phyloP scores from a whole-genome alignment of 1,139 yeast species.

The Candida gigantensis region DNA sequence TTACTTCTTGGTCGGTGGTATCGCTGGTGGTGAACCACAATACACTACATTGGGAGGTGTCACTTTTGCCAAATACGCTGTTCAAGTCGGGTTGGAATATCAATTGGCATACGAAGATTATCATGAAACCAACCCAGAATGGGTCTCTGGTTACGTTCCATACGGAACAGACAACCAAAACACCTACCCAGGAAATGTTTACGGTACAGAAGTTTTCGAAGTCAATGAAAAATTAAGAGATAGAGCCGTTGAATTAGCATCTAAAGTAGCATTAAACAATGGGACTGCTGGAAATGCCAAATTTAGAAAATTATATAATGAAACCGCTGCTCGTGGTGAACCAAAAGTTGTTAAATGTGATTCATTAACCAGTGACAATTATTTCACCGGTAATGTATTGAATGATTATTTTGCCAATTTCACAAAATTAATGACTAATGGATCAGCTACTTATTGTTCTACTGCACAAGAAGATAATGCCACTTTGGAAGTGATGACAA shows the following conservation, averaged over 20 bases:
- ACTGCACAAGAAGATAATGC: slow-evolving; percentile 75
- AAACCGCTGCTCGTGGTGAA: slow-evolving; percentile 49
- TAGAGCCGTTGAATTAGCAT: slow-evolving; percentile 56
- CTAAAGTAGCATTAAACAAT: slow-evolving; percentile 41
- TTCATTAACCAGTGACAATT: slow-evolving; percentile 60
- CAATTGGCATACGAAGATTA: slow-evolving; percentile 51
- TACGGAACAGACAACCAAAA: slow-evolving; percentile 54
- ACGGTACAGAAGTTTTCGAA: slow-evolving; percentile 69
- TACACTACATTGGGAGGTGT: slow-evolving; percentile 54
- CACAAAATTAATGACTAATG: slow-evolving; percentile 55
- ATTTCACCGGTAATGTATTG: slow-evolving; percentile 56
- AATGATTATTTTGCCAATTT: slow-evolving; percentile 52
- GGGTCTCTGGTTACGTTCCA: slow-evolving; percentile 63
- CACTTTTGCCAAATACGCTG: slow-evolving; percentile 61
- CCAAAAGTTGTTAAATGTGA: slow-evolving; percentile 60
- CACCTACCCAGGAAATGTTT: slow-evolving; percentile 55
- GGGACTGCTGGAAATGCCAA: slow-evolving; percentile 46
- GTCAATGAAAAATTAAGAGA: slow-evolving; percentile 60
- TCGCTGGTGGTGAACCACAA: slow-evolving; percentile 64
- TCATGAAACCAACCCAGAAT: slow-evolving; percentile 49
- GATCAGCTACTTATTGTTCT: slow-evolving; percentile 59
- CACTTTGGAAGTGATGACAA: slow-evolving; percentile 57
- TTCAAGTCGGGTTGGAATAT: slow-evolving; percentile 63
- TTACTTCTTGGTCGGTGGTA: slow-evolving; percentile 65
- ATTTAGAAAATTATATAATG: slow-evolving; percentile 50